A percentile compares a stretch with the other conserved stretches of the same genome.
phyloP scores from a whole-genome alignment of 2,329 filamentous ascomycete species.

The Neoarthrinium moseri region DNA sequence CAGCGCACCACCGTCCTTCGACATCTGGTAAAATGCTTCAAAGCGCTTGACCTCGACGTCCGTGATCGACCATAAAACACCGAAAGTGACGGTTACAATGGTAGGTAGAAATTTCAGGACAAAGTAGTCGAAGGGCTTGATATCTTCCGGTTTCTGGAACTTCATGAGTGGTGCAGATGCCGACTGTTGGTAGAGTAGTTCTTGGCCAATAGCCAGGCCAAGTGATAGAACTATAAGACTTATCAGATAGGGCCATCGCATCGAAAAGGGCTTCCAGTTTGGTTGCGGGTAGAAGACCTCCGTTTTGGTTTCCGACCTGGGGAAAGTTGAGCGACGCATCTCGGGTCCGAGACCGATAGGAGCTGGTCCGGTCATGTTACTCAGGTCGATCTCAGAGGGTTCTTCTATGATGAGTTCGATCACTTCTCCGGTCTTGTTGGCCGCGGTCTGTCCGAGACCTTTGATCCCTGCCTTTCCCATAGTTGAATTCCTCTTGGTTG shows the following conservation, averaged over 20 bases:
- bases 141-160: constrained; percentile 49
- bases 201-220: constrained; percentile 49
- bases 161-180: constrained; percentile 40
- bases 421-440: constrained; percentile 58
- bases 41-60: constrained; percentile 67
- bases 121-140: constrained; percentile 55
- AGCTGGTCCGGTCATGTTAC: constrained; percentile 46
- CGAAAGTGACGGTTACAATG: constrained; percentile 59
- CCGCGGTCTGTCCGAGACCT: constrained; percentile 54
- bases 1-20: constrained; percentile 56
- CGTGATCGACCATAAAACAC: constrained; percentile 64
- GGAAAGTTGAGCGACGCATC: constrained; percentile 36
- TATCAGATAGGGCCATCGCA: constrained; percentile 61
- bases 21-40: constrained; percentile 66
- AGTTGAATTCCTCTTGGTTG: constrained; percentile 19
- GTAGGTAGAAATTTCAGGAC: constrained; percentile 64
- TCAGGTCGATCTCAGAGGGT: constrained; percentile 47
- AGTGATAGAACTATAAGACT: constrained; percentile 54
- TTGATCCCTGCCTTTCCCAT: constrained; percentile 40
- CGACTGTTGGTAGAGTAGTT: constrained; percentile 54
- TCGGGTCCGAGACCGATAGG: constrained; percentile 20
- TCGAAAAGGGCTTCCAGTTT: constrained; percentile 66
- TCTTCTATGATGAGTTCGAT: constrained; percentile 57
- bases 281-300: constrained; percentile 61
- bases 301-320: constrained; percentile 35